A percentile compares a stretch with the other conserved stretches of the same genome.
phyloP scores from a whole-genome alignment of 345 rosid species.

The Brassica cretica region DNA sequence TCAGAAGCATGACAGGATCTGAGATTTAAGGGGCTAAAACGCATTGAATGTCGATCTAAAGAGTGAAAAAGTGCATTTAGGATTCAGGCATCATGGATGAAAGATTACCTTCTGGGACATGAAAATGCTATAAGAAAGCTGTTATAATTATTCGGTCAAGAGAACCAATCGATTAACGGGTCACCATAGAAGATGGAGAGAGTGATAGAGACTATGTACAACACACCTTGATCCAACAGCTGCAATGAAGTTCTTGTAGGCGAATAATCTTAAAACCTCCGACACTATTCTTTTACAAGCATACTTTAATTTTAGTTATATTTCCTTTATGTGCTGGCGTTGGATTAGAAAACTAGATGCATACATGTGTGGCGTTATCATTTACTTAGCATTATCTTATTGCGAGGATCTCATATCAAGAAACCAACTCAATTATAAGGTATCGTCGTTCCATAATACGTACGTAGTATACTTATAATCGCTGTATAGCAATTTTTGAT shows the following conservation, averaged over 20 bases:
- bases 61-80: background rate
- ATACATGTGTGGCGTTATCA: background rate
- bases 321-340: background rate
- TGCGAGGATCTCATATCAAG: background rate
- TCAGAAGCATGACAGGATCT: background rate
- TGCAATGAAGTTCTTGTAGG: background rate
- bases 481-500: background rate
- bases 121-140: constrained; percentile 4
- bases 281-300: background rate
- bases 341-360: background rate
- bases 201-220: background rate
- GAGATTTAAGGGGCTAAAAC: background rate
- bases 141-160: background rate
- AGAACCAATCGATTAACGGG: background rate
- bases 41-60: background rate
- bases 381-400: background rate
- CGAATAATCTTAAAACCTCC: background rate
- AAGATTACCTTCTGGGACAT: background rate
- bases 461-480: background rate
- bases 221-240: background rate
- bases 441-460: background rate
- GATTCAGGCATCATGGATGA: constrained; percentile 1
- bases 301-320: background rate
- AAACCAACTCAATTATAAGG: background rate
- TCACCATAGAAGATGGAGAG: background rate